phyloP scores from a whole-genome alignment of 495 filamentous ascomycete genomes.

The Cercophora scortea region DNA sequence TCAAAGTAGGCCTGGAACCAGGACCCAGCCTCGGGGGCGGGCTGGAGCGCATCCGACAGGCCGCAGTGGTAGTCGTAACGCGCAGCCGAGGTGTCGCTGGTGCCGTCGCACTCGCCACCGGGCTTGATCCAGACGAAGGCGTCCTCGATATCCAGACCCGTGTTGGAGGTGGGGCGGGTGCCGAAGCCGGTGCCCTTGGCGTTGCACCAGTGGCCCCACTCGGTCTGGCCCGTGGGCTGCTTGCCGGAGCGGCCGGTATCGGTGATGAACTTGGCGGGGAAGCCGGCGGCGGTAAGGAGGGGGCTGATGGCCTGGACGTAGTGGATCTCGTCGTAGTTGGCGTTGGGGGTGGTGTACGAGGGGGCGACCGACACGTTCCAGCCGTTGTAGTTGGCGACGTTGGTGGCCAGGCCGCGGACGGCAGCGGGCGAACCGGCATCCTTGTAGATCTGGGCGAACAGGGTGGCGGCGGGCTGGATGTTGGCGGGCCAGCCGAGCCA shows the following conservation, averaged over 20 bases:
- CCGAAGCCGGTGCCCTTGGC: slow-evolving; percentile 67
- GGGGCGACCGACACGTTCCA: slow-evolving; percentile 35
- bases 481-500: slow-evolving; percentile 83
- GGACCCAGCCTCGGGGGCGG: slow-evolving; percentile 67
- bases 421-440: slow-evolving; percentile 54
- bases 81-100: slow-evolving; percentile 49
- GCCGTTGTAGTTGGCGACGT: slow-evolving; percentile 74
- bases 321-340: slow-evolving; percentile 59
- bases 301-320: slow-evolving; percentile 63
- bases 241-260: slow-evolving; percentile 63
- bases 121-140: slow-evolving; percentile 84
- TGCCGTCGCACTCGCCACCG: slow-evolving; percentile 75
- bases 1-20: slow-evolving; percentile 81
- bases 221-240: slow-evolving; percentile 55
- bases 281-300: slow-evolving; percentile 51
- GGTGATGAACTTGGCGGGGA: slow-evolving; percentile 64
- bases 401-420: slow-evolving; percentile 68
- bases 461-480: slow-evolving; percentile 58
- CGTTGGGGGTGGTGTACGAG: slow-evolving; percentile 37
- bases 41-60: slow-evolving; percentile 48
- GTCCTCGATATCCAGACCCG: slow-evolving; percentile 55
- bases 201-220: slow-evolving; percentile 84
- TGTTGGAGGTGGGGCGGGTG: slow-evolving; percentile 56
- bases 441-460: slow-evolving; percentile 60
- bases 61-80: slow-evolving; percentile 71